A percentile compares a stretch with the other conserved stretches of the same genome.
phyloP scores from a whole-genome alignment of 108 stramenopile species.

The Halocafeteria seosinensis region DNA sequence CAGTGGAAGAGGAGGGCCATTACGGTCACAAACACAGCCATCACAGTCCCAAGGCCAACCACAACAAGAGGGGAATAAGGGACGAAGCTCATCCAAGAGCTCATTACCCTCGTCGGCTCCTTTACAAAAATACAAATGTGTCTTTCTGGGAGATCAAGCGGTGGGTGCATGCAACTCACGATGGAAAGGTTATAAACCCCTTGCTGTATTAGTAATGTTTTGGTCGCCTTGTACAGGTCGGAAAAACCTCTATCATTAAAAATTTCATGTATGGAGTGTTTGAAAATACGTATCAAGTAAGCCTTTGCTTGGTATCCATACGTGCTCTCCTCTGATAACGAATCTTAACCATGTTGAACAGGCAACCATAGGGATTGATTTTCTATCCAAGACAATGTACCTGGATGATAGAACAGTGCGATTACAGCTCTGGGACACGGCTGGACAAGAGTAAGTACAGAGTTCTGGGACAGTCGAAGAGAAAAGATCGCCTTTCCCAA shows the following conservation, averaged over 20 bases:
- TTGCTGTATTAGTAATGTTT: too few relatives aligned
- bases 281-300: neutral
- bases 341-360: neutral
- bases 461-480: neutral
- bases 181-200: too few relatives aligned
- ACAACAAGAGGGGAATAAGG: too few relatives aligned
- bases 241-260: conserved; percentile 97
- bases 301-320: too few relatives aligned
- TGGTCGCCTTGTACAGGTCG: too few relatives aligned
- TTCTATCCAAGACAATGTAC: conserved; percentile 88
- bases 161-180: too few relatives aligned
- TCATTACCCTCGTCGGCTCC: too few relatives aligned
- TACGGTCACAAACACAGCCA: too few relatives aligned
- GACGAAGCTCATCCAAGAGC: too few relatives aligned
- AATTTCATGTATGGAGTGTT: conserved; percentile 62
- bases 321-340: too few relatives aligned
- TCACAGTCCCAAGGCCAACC: too few relatives aligned
- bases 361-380: conserved; percentile 97
- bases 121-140: conserved; percentile 90
- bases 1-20: too few relatives aligned
- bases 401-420: conserved; percentile 94
- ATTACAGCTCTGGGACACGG: conserved; percentile 97
- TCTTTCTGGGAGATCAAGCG: conserved; percentile 90
- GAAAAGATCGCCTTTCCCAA: neutral
- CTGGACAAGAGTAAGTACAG: conserved; percentile 69